Conservation (phyloP, 1,284 basidiomycete species). For the Sphagnurus paluster region DNA sequence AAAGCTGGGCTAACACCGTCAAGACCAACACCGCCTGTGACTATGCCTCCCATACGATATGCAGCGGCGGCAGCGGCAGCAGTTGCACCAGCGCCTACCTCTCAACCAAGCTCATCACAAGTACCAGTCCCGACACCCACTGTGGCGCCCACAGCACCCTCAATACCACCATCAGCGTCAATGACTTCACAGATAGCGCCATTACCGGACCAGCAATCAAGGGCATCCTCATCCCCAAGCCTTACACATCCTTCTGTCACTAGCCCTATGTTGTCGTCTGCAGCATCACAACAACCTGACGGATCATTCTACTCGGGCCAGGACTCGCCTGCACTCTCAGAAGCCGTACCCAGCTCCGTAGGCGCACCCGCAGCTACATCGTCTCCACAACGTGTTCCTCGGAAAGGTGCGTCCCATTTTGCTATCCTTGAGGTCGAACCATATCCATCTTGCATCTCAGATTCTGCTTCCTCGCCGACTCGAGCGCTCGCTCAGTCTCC, state of each 20-base stretch:
- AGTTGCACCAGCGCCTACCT: constrained; percentile 49
- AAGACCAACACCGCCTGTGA: constrained; percentile 45
- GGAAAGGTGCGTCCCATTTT: constrained; percentile 42
- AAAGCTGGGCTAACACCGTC: constrained; percentile 63
- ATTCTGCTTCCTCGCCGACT: constrained; percentile 38
- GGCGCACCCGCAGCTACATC: constrained; percentile 55
- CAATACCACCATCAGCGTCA: constrained; percentile 36
- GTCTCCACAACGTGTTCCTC: constrained; percentile 49
- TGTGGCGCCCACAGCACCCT: constrained; percentile 50
- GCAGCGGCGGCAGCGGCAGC: constrained; percentile 91
- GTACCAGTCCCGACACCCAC: constrained; percentile 31
- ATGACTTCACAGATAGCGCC: constrained; percentile 34
- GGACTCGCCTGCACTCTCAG: constrained; percentile 71
- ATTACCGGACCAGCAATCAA: constrained; percentile 49
- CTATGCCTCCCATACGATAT: constrained; percentile 85
- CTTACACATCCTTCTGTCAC: constrained; percentile 77
- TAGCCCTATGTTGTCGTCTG: constrained; percentile 76
- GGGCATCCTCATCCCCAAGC: constrained; percentile 68
- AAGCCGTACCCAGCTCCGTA: constrained; percentile 58
- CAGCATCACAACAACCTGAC: constrained; percentile 68
- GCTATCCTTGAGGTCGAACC: constrained; percentile 9
- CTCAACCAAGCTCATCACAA: constrained; percentile 18
- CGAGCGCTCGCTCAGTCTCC: constrained; percentile 38
- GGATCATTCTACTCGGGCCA: constrained; percentile 69
- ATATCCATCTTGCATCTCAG: constrained; percentile 27